A percentile compares a stretch with the other conserved stretches of the same genome.
Conservation (phyloP, 805 yeast species). For the Lipomyces japonicus region DNA sequence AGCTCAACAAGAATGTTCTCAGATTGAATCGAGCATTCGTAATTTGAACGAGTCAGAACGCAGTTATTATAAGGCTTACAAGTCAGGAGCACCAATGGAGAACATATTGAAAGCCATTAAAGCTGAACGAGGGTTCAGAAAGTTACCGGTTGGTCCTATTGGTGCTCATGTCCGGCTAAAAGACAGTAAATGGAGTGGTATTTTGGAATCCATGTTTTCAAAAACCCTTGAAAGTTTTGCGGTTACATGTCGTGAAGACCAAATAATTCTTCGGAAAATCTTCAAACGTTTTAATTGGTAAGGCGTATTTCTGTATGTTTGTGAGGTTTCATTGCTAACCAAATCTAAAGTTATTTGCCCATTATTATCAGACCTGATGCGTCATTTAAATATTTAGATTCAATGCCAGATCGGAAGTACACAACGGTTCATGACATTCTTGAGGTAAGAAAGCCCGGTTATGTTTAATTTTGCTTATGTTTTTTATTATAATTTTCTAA, state of each 20-base stretch:
- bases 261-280: constrained; percentile 33
- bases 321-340: constrained; percentile 27
- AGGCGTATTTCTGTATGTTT: constrained; percentile 31
- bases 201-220: constrained; percentile 56
- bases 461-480: not conserved
- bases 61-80: too few relatives aligned
- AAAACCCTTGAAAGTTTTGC: constrained; percentile 57
- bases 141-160: constrained; percentile 73
- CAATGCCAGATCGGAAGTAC: constrained; percentile 44
- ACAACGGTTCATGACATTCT: constrained; percentile 60
- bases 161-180: constrained; percentile 61
- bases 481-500: not conserved
- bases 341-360: constrained; percentile 32
- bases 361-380: constrained; percentile 56
- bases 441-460: constrained; percentile 29
- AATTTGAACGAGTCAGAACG: too few relatives aligned
- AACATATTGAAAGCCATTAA: constrained; percentile 44
- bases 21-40: too few relatives aligned
- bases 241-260: constrained; percentile 63
- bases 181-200: constrained; percentile 53
- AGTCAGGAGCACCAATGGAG: too few relatives aligned
- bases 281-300: constrained; percentile 36
- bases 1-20: too few relatives aligned
- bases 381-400: constrained; percentile 49
- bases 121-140: constrained; percentile 42